Evolutionary conservation across 768 basidiomycete genomes (phyloP).

Genomic region (Lactarius sanguifluus): DNA sequence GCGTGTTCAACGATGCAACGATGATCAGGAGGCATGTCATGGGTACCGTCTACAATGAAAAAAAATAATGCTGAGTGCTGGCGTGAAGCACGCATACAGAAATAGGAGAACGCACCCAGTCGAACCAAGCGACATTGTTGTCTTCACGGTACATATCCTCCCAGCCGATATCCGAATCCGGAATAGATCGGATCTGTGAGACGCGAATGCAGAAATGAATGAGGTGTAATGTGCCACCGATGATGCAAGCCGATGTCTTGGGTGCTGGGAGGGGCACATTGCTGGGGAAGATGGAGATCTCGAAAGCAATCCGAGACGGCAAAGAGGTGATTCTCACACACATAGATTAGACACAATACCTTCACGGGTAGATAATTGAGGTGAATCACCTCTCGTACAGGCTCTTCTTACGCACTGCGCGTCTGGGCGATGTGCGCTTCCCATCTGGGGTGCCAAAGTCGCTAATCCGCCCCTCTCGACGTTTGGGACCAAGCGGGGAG

Average conservation of each 20-base stretch:
- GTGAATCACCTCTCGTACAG: conserved; percentile 56
- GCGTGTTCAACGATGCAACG: conserved; percentile 55
- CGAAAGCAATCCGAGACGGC: conserved; percentile 72
- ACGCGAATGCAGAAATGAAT: conserved; percentile 67
- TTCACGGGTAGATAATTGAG: background rate
- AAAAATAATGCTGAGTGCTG: conserved; percentile 16
- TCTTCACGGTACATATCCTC: conserved; percentile 74
- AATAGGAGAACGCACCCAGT: conserved; percentile 57
- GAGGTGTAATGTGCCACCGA: conserved; percentile 65
- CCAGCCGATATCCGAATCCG: conserved; percentile 73
- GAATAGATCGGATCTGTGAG: conserved; percentile 52
- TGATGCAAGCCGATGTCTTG: conserved; percentile 60
- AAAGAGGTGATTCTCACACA: conserved; percentile 54
- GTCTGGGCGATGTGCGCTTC: conserved; percentile 46
- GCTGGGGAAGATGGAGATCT: conserved; percentile 79
- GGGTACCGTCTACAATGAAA: conserved; percentile 57
- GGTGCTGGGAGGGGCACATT: conserved; percentile 73
- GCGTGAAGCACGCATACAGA: background rate
- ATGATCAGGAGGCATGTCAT: conserved; percentile 55
- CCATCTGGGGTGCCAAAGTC: conserved; percentile 33
- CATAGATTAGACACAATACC: conserved; percentile 18
- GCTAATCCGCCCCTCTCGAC: conserved; percentile 44
- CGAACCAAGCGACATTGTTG: conserved; percentile 66
- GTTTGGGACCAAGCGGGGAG: conserved; percentile 54
- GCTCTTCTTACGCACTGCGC: conserved; percentile 62